Evolutionary conservation across 345 rosid species (phyloP), one percentile per base, ranked within the genome.

Genomic region (Pseudoturritis turrita): DNA sequence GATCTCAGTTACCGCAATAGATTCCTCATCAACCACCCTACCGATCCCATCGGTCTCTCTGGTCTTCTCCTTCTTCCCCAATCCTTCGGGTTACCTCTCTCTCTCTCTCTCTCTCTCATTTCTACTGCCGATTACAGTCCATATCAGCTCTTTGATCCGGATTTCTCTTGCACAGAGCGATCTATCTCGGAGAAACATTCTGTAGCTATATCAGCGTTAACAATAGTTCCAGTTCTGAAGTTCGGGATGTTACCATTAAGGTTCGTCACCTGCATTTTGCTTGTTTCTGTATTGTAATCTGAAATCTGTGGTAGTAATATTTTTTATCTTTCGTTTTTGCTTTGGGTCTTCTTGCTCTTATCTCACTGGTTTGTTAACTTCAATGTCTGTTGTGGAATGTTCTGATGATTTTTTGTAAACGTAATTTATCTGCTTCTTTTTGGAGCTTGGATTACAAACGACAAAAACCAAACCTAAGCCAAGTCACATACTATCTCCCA

Each of bases 11-110:
- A 82, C 89, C 84, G 92, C 77, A 54, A 72, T 44, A 47, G 69
- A 33, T 67, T 73, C 73, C 62, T 87, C 77, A 85, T 86, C 70
- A 83, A 71, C 66, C 84, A 86, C 51, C 84, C 89, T 14, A 79
- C 88, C 68, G 98, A 95, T 67, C 82, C 99, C 65, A 83, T 87
- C 71, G 98, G 96, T 63, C 96, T 89, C 77, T 81, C 97, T 40
- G 96, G 96, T 75, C 96, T 95, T 69, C 99, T 89, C 78, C 87
- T 95, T 74, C 99, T 95, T 73, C 98, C 99, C 10, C 98, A 91
- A 81, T 82, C 98, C 69, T 91, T 95, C 83, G 98, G 94, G 97
- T 52, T 61, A 19, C 15, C 59, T 35, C 71, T 51, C 33, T 93
- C 44, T 47, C n/a, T 36, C 57, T 39, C 49, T 71, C 58, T 39